Evolutionary conservation across 2,329 filamentous ascomycete species (phyloP), one percentile per base, ranked within the genome.

Genomic region (Ceratocystis ficicola): DNA sequence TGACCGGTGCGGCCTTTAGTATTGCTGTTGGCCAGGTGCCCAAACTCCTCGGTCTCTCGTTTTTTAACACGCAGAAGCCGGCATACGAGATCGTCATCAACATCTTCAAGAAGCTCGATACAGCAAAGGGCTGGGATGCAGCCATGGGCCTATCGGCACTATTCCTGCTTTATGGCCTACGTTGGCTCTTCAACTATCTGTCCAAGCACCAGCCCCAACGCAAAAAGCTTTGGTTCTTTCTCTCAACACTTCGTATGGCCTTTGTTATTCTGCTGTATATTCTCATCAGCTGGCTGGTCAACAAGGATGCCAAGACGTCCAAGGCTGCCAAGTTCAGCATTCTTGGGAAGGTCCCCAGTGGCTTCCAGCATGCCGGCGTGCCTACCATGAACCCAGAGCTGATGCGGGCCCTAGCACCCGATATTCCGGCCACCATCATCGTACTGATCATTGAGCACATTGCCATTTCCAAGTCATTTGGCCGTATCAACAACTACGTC

Each of bases 381-480:
- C 94, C 94, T 0, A 79, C 76, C 0, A 77, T 97, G 68, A 84
- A 88, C 69, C 75, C 75, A 0, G 75, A 79, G 0, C 83, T 96
- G 63, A 82, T 96, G 72, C 80, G 77, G 1, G 77, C 83, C 0
- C 90, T 95, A 72, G 80, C 82, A 0, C 79, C 80, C 55, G 82
- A 96, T 69, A 78, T 97, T 3, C 94, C 94, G 0, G 88, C 89
- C 6, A 87, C 88, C 0, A 86, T 96, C 64, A 95, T 97, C 70
- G 92, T 99, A n/a, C 81, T 97, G 66, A 81, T 97, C 44, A 95
- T 97, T 68, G 94, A 97, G 76, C 93, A 97, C 74, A 96, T 97
- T 71, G 91, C 93, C 61, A 96, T 97, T 69, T 90, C 92, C 20
- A 99, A 97, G 75, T 96, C 93, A 0, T 97, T 99, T 70, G 94